Conservation (phyloP, 2,329 filamentous ascomycete species). For the Exserohilum rostratum region DNA sequence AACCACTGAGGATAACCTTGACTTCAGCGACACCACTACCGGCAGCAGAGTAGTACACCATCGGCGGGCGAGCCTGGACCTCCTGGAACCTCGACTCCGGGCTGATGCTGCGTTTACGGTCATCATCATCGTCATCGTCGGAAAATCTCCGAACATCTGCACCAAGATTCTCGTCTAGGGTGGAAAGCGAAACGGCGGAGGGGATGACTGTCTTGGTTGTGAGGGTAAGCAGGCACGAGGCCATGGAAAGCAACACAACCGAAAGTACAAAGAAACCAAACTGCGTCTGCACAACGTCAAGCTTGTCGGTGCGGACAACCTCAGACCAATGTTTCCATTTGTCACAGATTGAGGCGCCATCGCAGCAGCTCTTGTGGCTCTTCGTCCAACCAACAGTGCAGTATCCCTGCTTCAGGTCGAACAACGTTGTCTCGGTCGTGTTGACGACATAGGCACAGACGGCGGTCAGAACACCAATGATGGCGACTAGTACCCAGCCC, state of each 20-base stretch:
- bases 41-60: slow-evolving; percentile 94
- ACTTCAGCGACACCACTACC: slow-evolving; percentile 97
- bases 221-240: slow-evolving; percentile 80
- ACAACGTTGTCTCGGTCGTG: slow-evolving; percentile 81
- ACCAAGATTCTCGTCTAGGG: slow-evolving; percentile 89
- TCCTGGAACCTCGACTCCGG: slow-evolving; percentile 51
- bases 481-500: slow-evolving; percentile 90
- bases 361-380: slow-evolving; percentile 72
- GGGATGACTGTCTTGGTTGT: slow-evolving; percentile 94
- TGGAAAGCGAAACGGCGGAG: slow-evolving; percentile 83
- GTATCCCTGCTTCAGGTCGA: slow-evolving; percentile 90
- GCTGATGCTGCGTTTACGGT: slow-evolving; percentile 49
- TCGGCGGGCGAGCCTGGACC: slow-evolving; percentile 63
- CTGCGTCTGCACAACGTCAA: slow-evolving; percentile 68
- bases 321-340: slow-evolving; percentile 71
- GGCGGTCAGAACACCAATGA: slow-evolving; percentile 87
- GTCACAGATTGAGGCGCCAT: slow-evolving; percentile 60
- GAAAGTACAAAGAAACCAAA: slow-evolving; percentile 76
- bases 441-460: slow-evolving; percentile 87
- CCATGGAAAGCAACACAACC: slow-evolving; percentile 71
- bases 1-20: slow-evolving; percentile 96
- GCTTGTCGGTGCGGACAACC: slow-evolving; percentile 57
- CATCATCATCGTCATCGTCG: slow-evolving; percentile 53
- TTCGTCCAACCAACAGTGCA: slow-evolving; percentile 74
- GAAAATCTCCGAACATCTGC: slow-evolving; percentile 57